Conservation (phyloP, 2,329 filamentous ascomycete species). For the Botrytis cinerea region DNA sequence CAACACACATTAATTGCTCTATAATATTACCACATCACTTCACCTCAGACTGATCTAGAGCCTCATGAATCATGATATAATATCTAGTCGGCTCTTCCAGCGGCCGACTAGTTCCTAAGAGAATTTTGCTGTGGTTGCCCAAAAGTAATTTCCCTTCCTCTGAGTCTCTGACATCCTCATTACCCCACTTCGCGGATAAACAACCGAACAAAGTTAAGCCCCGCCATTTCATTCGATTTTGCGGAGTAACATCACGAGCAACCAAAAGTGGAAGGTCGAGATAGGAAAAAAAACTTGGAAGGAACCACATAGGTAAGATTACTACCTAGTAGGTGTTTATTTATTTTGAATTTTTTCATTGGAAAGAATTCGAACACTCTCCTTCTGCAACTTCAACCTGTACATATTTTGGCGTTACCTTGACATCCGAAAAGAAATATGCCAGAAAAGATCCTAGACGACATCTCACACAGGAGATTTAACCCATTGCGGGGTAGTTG, state of each 20-base stretch:
- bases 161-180: background rate
- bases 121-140: background rate
- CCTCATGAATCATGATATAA: background rate
- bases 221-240: conserved; percentile 6
- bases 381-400: background rate
- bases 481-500: conserved; percentile 89
- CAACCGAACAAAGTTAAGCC: background rate
- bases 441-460: conserved; percentile 79
- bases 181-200: conserved; percentile 15
- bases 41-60: background rate
- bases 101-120: too few relatives aligned
- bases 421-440: conserved; percentile 46
- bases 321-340: background rate
- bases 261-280: background rate
- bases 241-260: background rate
- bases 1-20: background rate
- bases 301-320: conserved; percentile 3
- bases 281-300: background rate
- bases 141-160: background rate
- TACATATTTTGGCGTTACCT: background rate
- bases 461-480: conserved; percentile 94
- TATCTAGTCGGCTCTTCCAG: too few relatives aligned
- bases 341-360: background rate
- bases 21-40: background rate
- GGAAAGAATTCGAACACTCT: background rate